Percentiles rank a stretch among this genome's conserved stretches.
Evolutionary conservation across 306 rosid genomes (phyloP).

Genomic region (Heteromeles arbutifolia): DNA sequence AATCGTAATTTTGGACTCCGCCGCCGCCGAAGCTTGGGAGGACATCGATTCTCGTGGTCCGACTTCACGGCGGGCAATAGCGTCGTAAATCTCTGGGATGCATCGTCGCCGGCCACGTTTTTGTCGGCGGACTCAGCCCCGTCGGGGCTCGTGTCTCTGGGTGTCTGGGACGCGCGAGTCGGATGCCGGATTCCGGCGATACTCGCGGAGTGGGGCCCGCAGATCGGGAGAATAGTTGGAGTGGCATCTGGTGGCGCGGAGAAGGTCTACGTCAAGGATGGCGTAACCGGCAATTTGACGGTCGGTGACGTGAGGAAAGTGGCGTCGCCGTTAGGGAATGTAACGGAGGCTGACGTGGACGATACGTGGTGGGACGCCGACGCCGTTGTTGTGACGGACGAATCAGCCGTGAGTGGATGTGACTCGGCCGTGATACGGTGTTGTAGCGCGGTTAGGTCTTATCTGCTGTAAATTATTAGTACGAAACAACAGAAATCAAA

Average conservation of each 20-base stretch:
- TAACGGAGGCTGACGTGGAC: slow-evolving; percentile 26
- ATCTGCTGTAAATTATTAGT: background rate
- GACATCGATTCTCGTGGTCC: slow-evolving; percentile 45
- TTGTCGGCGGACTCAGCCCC: slow-evolving; percentile 19
- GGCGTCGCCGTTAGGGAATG: slow-evolving; percentile 29
- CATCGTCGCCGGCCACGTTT: slow-evolving; percentile 26
- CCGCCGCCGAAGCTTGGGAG: slow-evolving; percentile 38
- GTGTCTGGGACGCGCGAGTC: slow-evolving; percentile 60
- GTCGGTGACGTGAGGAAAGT: slow-evolving; percentile 60
- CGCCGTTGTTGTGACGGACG: slow-evolving; percentile 32
- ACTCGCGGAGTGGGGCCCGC: slow-evolving; percentile 55
- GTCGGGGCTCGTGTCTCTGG: slow-evolving; percentile 22
- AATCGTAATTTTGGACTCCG: slow-evolving; percentile 7
- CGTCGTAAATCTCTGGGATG: slow-evolving; percentile 83
- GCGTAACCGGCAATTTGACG: slow-evolving; percentile 25
- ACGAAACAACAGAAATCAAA: background rate
- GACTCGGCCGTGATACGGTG: slow-evolving; percentile 27
- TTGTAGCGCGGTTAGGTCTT: slow-evolving; percentile 17
- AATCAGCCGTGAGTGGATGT: background rate
- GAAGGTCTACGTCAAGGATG: slow-evolving; percentile 42
- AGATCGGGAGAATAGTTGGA: slow-evolving; percentile 30
- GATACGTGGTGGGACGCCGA: slow-evolving; percentile 54
- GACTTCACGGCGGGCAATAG: slow-evolving; percentile 49
- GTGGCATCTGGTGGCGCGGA: slow-evolving; percentile 30
- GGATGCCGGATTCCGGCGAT: slow-evolving; percentile 47